phyloP scores from a whole-genome alignment of 495 filamentous ascomycete genomes.

The Trichoderma erinaceum region DNA sequence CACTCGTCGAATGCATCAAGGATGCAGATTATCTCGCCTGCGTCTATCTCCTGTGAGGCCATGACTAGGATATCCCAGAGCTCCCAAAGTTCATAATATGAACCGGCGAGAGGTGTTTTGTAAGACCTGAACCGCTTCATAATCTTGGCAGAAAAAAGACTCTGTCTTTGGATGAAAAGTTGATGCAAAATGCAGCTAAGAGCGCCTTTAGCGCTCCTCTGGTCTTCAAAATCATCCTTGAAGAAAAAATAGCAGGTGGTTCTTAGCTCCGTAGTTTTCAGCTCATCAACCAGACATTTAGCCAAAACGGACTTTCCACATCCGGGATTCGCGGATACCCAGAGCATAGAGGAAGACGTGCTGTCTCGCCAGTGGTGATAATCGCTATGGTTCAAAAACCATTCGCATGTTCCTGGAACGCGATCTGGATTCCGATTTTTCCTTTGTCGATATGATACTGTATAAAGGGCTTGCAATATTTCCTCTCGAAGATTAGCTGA shows the following conservation, averaged over 20 bases:
- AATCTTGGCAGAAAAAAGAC: slow-evolving; percentile 12
- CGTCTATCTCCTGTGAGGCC: slow-evolving; percentile 27
- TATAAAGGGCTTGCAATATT: neutral
- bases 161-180: slow-evolving; percentile 21
- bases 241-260: slow-evolving; percentile 33
- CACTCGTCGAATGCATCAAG: slow-evolving; percentile 34
- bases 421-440: neutral
- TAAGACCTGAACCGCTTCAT: neutral
- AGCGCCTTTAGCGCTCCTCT: slow-evolving; percentile 21
- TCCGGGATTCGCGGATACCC: slow-evolving; percentile 36
- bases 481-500: too few species aligned
- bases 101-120: slow-evolving; percentile 1
- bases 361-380: neutral
- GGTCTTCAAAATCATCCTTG: slow-evolving; percentile 23
- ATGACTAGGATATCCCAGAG: slow-evolving; percentile 34
- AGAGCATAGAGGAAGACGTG: neutral
- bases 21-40: slow-evolving; percentile 36
- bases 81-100: slow-evolving; percentile 8
- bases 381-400: neutral
- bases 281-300: slow-evolving; percentile 32
- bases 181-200: slow-evolving; percentile 32
- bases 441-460: neutral
- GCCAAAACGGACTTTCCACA: slow-evolving; percentile 46
- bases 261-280: slow-evolving; percentile 6
- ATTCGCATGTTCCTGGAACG: neutral